Percentiles rank a stretch among this genome's conserved stretches.
These are phyloP conservation scores for Globisporangium uncinulatum DNA, from an alignment of 352 stramenopile species.

Conservation along the genomic window DNA sequence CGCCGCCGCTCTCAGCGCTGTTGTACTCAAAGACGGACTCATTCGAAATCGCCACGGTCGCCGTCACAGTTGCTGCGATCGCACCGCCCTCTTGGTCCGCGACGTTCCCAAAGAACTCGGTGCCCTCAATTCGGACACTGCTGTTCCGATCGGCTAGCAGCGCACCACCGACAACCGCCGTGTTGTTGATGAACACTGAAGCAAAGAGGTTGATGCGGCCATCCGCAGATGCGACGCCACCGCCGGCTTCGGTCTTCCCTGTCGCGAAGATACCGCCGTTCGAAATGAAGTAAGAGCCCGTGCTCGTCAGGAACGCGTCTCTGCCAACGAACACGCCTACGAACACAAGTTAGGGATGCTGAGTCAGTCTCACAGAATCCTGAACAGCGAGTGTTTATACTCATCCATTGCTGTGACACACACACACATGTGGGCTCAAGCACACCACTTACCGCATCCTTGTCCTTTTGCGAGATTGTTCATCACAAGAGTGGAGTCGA, in stretches of 20 bases:
- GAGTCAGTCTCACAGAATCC: background rate
- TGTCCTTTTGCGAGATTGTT: conserved; percentile 36
- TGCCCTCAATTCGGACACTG: conserved; percentile 14
- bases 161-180: conserved; percentile 34
- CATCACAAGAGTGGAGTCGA: conserved; percentile 22
- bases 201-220: conserved; percentile 22
- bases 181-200: conserved; percentile 41
- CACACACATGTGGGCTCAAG: background rate
- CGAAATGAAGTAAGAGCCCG: conserved; percentile 18
- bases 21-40: conserved; percentile 31
- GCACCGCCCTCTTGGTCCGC: conserved; percentile 45
- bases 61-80: conserved; percentile 18
- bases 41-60: conserved; percentile 12
- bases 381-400: background rate
- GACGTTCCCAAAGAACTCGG: conserved; percentile 32
- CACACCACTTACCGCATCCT: conserved; percentile 30
- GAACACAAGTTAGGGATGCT: background rate
- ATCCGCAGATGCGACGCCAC: conserved; percentile 39
- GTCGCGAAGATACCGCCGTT: conserved; percentile 42
- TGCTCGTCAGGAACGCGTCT: conserved; percentile 23
- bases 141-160: conserved; percentile 36
- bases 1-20: conserved; percentile 25
- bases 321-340: conserved; percentile 47
- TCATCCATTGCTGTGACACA: background rate
- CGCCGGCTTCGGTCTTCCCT: conserved; percentile 54